phyloP scores from a whole-genome alignment of 805 yeast species.

The Clavispora fructus region DNA sequence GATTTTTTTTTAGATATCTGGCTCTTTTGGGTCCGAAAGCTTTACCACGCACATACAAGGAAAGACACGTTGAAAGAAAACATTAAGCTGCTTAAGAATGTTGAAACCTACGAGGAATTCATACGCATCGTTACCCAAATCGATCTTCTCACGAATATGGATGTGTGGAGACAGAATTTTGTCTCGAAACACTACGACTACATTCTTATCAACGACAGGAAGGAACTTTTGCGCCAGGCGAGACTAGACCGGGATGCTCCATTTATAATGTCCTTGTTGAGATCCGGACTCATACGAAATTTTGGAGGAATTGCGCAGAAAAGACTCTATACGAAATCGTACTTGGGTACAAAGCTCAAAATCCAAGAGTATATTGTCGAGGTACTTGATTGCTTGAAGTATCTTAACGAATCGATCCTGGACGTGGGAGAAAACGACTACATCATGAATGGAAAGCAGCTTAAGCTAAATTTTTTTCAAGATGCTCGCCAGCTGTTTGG shows the following conservation, averaged over 20 bases:
- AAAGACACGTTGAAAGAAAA: constrained; percentile 45
- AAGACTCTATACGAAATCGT: constrained; percentile 71
- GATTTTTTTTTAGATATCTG: constrained; percentile 42
- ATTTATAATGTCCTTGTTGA: constrained; percentile 56
- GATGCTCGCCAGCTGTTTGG: constrained; percentile 87
- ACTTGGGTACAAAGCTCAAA: constrained; percentile 81
- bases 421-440: constrained; percentile 25
- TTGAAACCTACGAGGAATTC: constrained; percentile 69
- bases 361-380: constrained; percentile 85
- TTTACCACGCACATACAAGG: constrained; percentile 29
- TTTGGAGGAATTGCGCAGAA: constrained; percentile 87
- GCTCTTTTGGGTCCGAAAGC: constrained; percentile 42
- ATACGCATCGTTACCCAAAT: constrained; percentile 47
- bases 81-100: constrained; percentile 44
- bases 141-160: constrained; percentile 41
- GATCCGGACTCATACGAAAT: constrained; percentile 83
- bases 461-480: constrained; percentile 70
- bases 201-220: constrained; percentile 69
- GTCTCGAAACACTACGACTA: constrained; percentile 80
- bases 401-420: constrained; percentile 43
- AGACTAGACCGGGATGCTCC: constrained; percentile 53
- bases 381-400: constrained; percentile 63
- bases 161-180: constrained; percentile 75
- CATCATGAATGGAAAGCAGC: constrained; percentile 47
- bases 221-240: constrained; percentile 57